Base-by-base conservation (phyloP, 768 basidiomycete species). In the Mycena belliarum region DNA sequence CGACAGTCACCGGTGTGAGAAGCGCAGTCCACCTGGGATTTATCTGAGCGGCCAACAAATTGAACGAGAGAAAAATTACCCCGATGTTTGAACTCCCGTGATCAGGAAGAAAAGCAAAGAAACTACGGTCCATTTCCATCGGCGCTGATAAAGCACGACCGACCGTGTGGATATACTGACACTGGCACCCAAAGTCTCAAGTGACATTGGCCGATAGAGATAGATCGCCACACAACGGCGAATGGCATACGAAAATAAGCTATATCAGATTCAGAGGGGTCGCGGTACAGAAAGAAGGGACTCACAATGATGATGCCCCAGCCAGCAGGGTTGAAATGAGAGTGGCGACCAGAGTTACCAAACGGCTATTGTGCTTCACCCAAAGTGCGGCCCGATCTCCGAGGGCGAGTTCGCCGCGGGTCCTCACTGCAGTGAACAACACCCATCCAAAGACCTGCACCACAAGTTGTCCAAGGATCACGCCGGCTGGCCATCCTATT, bases 1-100 rank as follows among this genome's bases (percentile, higher is more conserved):
- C 21, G 10, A 42, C 26, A 18, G 10, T 20, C 2, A 45, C 41
- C 4, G 41, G 41, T 15, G 41, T 42, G 4, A 42, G 11, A 11
- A 42, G 21, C 2, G 41, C 24, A 7, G 41, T n/a, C 41, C 41
- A 42, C 23, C 41, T 42, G 23, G 12, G 18, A 16, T 37, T 2
- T 23, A n/a, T 18, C n/a, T n/a, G n/a, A n/a, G n/a, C n/a, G n/a
- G n/a, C n/a, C n/a, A n/a, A n/a, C n/a, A n/a, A n/a, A n/a, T n/a
- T n/a, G n/a, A n/a, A n/a, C n/a, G n/a, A n/a, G n/a, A n/a, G 7
- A 15, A 15, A 35, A 15, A 15, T 35, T 14, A 49, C 55, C 55
- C 40, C 5, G 47, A 48, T n/a, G 55, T 55, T 18, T 55, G 55
- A 35, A 55, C 11, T 10, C 55, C 46, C 8, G 55, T 23, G 20